These are phyloP conservation scores for Chlamydomonas applanata DNA, from an alignment of 139 green algal species.

Conservation along the genomic window DNA sequence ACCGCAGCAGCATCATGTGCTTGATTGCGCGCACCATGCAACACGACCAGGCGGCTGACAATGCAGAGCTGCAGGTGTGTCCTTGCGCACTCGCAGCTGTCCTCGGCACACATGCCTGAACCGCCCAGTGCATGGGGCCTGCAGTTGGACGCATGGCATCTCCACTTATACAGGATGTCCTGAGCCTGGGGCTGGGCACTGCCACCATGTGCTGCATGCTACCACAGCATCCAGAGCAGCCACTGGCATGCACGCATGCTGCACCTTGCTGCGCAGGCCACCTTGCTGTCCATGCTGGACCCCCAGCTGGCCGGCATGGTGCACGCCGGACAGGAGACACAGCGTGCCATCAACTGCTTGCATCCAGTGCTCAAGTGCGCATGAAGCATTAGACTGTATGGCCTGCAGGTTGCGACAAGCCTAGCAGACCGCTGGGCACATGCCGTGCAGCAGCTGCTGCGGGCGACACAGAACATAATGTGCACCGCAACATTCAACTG, in stretches of 20 bases:
- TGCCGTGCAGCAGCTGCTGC: background rate
- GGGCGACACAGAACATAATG: background rate
- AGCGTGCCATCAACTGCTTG: slow-evolving; percentile 28
- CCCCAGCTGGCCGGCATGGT: background rate
- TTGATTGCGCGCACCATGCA: slow-evolving; percentile 53
- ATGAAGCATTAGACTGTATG: slow-evolving; percentile 20
- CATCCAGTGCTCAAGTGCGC: slow-evolving; percentile 41
- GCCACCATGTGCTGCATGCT: background rate
- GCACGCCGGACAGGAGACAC: slow-evolving; percentile 19
- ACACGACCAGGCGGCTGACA: slow-evolving; percentile 53
- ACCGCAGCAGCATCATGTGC: slow-evolving; percentile 64
- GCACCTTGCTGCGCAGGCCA: slow-evolving; percentile 26
- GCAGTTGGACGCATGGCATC: too few relatives aligned
- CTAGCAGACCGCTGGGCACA: too few relatives aligned
- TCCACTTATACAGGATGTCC: too few relatives aligned
- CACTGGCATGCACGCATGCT: background rate
- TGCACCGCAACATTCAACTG: too few relatives aligned
- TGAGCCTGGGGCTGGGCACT: background rate
- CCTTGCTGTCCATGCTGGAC: slow-evolving; percentile 52
- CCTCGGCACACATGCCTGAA: too few relatives aligned
- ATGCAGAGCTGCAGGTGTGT: slow-evolving; percentile 60
- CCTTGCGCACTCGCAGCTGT: background rate
- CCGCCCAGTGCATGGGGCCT: too few relatives aligned
- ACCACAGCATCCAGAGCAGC: background rate
- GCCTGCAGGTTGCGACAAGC: background rate